These are phyloP conservation scores for Cenchrus americanus DNA, from an alignment of 176 grass and related monocot genomes.

Conservation along the genomic window DNA sequence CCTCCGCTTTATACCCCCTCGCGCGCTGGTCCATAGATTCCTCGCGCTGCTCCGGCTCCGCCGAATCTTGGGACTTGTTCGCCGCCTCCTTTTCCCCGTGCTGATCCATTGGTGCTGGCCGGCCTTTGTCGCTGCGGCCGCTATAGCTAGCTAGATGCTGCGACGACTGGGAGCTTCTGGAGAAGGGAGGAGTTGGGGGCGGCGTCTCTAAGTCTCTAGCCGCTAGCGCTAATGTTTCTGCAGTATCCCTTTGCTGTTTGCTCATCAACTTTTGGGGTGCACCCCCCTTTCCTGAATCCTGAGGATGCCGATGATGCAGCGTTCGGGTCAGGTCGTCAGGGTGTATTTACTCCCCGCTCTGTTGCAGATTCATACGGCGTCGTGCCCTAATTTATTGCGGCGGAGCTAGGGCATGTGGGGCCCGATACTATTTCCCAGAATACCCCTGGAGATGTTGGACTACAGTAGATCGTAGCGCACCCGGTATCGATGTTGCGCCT, in stretches of 20 bases:
- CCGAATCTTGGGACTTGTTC: not conserved
- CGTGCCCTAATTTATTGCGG: slow-evolving; percentile 35
- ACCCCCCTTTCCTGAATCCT: too few species aligned
- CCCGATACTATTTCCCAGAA: not conserved
- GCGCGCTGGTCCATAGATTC: not conserved
- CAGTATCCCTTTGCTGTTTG: not conserved
- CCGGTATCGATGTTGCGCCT: not conserved
- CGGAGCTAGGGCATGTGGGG: not conserved
- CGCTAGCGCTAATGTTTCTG: slow-evolving; percentile 2
- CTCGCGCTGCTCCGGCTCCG: slow-evolving; percentile 19
- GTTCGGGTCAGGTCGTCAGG: not conserved
- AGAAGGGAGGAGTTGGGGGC: not conserved
- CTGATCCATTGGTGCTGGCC: too few species aligned
- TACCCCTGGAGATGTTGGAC: slow-evolving; percentile 12
- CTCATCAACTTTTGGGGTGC: too few species aligned
- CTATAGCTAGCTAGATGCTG: slow-evolving; percentile 26
- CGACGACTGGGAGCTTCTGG: slow-evolving; percentile 19
- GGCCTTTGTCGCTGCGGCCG: too few species aligned
- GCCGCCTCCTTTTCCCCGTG: not conserved
- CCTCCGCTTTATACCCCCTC: not conserved
- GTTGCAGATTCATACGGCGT: slow-evolving; percentile 26
- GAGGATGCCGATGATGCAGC: slow-evolving; percentile 19
- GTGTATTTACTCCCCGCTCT: slow-evolving; percentile 33
- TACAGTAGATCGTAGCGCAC: too few species aligned
- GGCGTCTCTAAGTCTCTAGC: not conserved